These are phyloP conservation scores for Ammopiptanthus mongolicus DNA, from an alignment of 306 rosid species.

Conservation along the genomic window DNA sequence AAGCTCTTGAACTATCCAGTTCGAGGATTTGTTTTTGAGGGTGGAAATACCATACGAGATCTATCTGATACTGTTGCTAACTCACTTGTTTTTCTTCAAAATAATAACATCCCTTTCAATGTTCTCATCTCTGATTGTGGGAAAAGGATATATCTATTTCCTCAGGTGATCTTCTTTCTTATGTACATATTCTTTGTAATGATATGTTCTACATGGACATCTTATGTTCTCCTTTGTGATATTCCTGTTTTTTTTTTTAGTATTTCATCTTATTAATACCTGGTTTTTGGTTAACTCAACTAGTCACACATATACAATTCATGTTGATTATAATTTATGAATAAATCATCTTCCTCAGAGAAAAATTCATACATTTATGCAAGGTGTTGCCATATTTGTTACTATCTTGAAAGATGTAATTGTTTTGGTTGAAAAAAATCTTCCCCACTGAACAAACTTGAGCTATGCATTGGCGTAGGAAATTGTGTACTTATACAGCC, in stretches of 20 bases:
- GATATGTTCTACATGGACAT: background rate
- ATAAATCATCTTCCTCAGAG: background rate
- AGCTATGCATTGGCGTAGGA: background rate
- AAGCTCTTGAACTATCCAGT: slow-evolving; percentile 59
- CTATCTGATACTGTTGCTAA: slow-evolving; percentile 51
- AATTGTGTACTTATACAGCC: background rate
- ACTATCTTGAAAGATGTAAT: background rate
- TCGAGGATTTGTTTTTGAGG: slow-evolving; percentile 63
- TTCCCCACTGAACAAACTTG: background rate
- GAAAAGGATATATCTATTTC: slow-evolving; percentile 37
- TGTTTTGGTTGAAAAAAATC: background rate
- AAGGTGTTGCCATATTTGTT: background rate
- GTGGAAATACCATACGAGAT: slow-evolving; percentile 43
- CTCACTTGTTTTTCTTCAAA: slow-evolving; percentile 66
- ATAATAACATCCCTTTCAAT: slow-evolving; percentile 64
- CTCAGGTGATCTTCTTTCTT: slow-evolving; percentile 19
- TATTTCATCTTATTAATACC: background rate
- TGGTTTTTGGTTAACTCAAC: background rate
- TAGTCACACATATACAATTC: background rate
- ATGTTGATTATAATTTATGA: background rate
- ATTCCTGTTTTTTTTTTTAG: background rate
- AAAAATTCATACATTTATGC: background rate
- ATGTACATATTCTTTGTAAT: background rate
- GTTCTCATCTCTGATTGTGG: slow-evolving; percentile 70
- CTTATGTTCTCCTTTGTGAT: background rate